Conservation (phyloP, 225 moss, liverwort and hornwort species). For the Bryoerythrophyllum caledonicum region DNA sequence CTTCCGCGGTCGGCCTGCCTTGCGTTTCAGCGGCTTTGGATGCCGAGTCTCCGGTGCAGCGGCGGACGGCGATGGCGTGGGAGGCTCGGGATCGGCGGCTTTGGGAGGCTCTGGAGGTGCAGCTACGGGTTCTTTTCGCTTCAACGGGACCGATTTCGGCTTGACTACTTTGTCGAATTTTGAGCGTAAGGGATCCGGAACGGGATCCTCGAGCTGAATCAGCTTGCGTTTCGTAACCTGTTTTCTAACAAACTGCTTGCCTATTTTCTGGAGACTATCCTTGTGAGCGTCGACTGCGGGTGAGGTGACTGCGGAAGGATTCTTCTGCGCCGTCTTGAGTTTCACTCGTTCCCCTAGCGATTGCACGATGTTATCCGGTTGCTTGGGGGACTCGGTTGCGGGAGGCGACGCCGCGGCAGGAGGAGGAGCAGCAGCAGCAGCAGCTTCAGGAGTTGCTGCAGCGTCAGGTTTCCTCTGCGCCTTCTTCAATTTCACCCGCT, state of each 20-base stretch:
- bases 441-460: background rate
- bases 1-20: slow-evolving; percentile 29
- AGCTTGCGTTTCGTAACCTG: slow-evolving; percentile 10
- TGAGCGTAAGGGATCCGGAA: slow-evolving; percentile 12
- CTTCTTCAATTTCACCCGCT: background rate
- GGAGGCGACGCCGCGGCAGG: background rate
- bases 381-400: background rate
- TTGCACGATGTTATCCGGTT: background rate
- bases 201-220: background rate
- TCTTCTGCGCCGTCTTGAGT: slow-evolving; percentile 32
- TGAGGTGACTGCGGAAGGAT: background rate
- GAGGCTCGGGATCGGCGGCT: no score
- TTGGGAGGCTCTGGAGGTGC: no score
- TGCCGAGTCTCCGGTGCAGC: background rate
- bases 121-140: background rate
- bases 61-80: background rate
- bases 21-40: slow-evolving; percentile 5
- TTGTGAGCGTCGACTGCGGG: background rate
- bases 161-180: slow-evolving; percentile 19
- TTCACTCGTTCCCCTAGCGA: slow-evolving; percentile 34
- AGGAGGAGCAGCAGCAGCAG: background rate
- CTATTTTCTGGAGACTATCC: slow-evolving; percentile 14
- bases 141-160: background rate
- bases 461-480: background rate
- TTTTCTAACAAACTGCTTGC: background rate